Base-by-base conservation (phyloP, 345 rosid species). In the Kernera saxatilis region DNA sequence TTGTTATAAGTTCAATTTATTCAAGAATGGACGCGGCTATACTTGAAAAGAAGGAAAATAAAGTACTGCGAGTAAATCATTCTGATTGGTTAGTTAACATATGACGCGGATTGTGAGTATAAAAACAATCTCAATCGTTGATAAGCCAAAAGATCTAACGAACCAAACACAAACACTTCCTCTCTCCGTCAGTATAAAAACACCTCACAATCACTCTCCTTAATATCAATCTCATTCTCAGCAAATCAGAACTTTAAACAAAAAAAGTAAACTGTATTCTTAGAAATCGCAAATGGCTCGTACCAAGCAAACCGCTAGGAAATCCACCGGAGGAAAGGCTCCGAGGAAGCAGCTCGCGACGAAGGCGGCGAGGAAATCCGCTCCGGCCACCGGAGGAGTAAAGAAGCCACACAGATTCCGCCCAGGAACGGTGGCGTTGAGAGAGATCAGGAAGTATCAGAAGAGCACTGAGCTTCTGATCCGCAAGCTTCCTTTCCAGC, bases 371-470 rank as follows among this genome's bases (percentile, higher is more conserved):
- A 53, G 89, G 49, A 85, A 85, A 19, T 85, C 89, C 0, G 89
- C 85, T 8, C 87, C 87, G 0, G 87, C 89, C 3, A 85, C 87
- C 17, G 89, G 89, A 68, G 87, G 89, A 63, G 89, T 83, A 73
- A 85, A 85, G 85, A 85, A 85, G 69, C 89, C 89, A 1, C 77
- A 73, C 61, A 73, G 77, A 73, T 73, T 73, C 67, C 72, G 77
- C 30, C 77, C 72, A 15, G 77, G 77, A 58, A 73, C 77, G 0
- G 77, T 73, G 0, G 77, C 77, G 0, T 12, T 73, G 6, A 19
- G 77, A 2, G 77, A 73, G 32, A 73, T 73, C 46, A 48, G 77
- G 22, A 73, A 73, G 29, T 73, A 73, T 0, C 77, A 73, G 54
- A 73, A 73, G 30, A 73, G 72, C 11, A 72, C 77, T 0, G 71